These are phyloP conservation scores for Solanum appendiculatum DNA, from an alignment of 257 asterid genomes.

Conservation along the genomic window DNA sequence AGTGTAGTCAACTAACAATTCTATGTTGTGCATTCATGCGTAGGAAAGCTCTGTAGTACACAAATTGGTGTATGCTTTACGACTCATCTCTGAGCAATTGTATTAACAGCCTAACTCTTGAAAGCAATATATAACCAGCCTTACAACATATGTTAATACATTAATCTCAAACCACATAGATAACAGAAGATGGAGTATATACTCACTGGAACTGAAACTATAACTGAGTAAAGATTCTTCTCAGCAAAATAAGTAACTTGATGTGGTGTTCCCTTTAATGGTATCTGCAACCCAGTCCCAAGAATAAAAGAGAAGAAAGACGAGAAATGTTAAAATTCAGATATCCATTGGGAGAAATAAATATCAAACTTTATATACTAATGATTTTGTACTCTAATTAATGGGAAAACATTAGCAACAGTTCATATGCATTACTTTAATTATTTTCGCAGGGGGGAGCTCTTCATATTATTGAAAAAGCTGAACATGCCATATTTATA, in stretches of 20 bases:
- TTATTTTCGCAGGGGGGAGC: not conserved
- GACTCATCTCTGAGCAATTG: not conserved
- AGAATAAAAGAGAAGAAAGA: not conserved
- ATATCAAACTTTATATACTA: not conserved
- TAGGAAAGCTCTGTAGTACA: not conserved
- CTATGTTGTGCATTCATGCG: not conserved
- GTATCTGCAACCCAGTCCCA: conserved; percentile 41
- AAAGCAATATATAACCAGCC: not conserved
- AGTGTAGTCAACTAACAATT: not conserved
- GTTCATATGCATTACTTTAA: not conserved
- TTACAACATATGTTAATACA: not conserved
- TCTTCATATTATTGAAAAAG: not conserved
- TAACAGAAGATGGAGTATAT: not conserved
- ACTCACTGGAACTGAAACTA: conserved; percentile 92
- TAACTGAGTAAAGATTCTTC: conserved; percentile 85
- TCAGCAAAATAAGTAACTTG: conserved; percentile 90
- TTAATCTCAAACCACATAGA: not conserved
- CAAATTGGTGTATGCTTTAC: not conserved
- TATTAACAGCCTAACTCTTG: not conserved
- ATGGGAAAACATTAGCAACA: not conserved
- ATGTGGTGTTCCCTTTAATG: conserved; percentile 94
- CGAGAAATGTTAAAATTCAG: not conserved
- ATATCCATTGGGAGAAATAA: not conserved
- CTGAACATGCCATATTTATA: not conserved
- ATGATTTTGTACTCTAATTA: not conserved